A percentile compares a stretch with the other conserved stretches of the same genome.
Conservation (phyloP, 345 rosid genomes). For the Geranium rotundifolium region DNA sequence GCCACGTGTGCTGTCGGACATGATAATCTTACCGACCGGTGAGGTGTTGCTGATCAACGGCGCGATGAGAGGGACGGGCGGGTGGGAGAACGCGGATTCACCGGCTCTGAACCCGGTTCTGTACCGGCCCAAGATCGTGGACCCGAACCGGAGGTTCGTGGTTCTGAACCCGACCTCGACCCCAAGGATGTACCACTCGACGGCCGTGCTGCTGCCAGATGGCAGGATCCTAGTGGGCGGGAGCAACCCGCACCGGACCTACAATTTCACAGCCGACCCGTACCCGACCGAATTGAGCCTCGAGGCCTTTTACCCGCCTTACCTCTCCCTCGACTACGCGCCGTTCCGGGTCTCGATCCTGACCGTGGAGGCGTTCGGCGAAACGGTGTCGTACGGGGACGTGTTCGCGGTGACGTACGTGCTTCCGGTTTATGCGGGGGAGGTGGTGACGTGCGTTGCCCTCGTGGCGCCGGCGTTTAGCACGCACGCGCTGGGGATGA, state of each 20-base stretch:
- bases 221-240: slow-evolving; percentile 80
- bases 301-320: slow-evolving; percentile 65
- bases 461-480: slow-evolving; percentile 50
- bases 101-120: slow-evolving; percentile 63
- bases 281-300: slow-evolving; percentile 73
- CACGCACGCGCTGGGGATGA: slow-evolving; percentile 64
- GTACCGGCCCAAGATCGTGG: slow-evolving; percentile 36
- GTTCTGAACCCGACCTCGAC: slow-evolving; percentile 34
- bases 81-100: slow-evolving; percentile 60
- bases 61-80: slow-evolving; percentile 67
- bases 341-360: slow-evolving; percentile 44
- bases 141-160: slow-evolving; percentile 38
- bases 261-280: slow-evolving; percentile 53
- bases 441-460: slow-evolving; percentile 19
- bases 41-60: slow-evolving; percentile 59
- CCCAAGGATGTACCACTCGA: slow-evolving; percentile 76
- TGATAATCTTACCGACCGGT: slow-evolving; percentile 55
- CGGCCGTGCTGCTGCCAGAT: slow-evolving; percentile 56
- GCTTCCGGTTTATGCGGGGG: slow-evolving; percentile 16
- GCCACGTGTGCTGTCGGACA: slow-evolving; percentile 66
- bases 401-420: slow-evolving; percentile 30
- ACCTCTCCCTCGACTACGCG: slow-evolving; percentile 31
- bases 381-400: slow-evolving; percentile 26
- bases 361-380: slow-evolving; percentile 30
- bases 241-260: slow-evolving; percentile 62